Conservation (phyloP, 2,329 filamentous ascomycete species). For the Ceratocystis variospora region DNA sequence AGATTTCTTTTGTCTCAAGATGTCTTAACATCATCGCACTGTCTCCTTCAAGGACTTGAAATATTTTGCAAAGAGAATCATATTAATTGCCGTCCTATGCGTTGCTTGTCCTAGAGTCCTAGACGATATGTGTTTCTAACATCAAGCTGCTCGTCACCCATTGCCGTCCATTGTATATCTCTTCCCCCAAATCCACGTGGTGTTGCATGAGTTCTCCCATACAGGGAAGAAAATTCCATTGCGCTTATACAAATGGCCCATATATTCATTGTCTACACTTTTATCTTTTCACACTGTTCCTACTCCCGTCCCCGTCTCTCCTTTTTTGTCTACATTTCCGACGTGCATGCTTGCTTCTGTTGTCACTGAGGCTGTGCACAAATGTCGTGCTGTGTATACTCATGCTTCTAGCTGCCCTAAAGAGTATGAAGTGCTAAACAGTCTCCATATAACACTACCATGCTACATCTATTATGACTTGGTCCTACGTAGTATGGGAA, state of each 20-base stretch:
- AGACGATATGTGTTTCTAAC: background rate
- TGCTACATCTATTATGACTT: background rate
- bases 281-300: background rate
- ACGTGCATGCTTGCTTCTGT: background rate
- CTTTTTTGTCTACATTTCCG: background rate
- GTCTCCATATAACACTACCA: background rate
- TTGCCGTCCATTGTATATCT: background rate
- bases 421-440: background rate
- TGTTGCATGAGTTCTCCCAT: background rate
- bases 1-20: background rate
- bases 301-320: background rate
- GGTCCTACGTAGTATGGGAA: background rate
- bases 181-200: background rate
- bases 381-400: background rate
- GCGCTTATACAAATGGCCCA: background rate
- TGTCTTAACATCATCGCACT: background rate
- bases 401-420: background rate
- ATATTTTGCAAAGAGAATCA: too few species aligned
- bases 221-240: background rate
- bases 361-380: constrained; percentile 2
- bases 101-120: background rate
- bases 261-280: background rate
- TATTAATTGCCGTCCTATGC: background rate
- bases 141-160: background rate
- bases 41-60: background rate